Evolutionary conservation across 371 early-diverging fungal genomes (phyloP).

Genomic region (Basidiobolus meristosporus): DNA sequence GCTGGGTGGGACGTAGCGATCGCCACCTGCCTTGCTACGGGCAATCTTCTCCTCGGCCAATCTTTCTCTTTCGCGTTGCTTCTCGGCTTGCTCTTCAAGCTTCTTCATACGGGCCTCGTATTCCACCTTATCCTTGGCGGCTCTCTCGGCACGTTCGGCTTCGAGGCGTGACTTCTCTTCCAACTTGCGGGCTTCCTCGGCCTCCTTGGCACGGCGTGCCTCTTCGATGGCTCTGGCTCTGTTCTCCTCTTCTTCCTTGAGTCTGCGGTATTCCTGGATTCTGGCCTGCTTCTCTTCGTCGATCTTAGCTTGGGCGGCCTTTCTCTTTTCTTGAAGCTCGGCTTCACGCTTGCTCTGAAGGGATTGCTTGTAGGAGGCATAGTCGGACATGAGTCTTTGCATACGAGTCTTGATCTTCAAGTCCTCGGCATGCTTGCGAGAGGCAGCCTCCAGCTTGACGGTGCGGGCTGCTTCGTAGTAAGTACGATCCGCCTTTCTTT

Average conservation of each 20-base stretch:
- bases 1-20: neutral
- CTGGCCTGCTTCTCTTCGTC: slow-evolving; percentile 53
- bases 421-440: slow-evolving; percentile 45
- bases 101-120: slow-evolving; percentile 8
- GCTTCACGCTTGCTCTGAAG: slow-evolving; percentile 29
- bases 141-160: slow-evolving; percentile 6
- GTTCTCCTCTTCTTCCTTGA: slow-evolving; percentile 24
- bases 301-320: slow-evolving; percentile 27
- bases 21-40: neutral
- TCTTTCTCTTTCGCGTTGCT: slow-evolving; percentile 3
- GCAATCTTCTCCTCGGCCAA: slow-evolving; percentile 3
- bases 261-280: slow-evolving; percentile 25
- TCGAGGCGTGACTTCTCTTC: slow-evolving; percentile 10
- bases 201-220: slow-evolving; percentile 16
- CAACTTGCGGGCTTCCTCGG: slow-evolving; percentile 12
- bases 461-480: slow-evolving; percentile 56
- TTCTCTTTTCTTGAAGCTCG: slow-evolving; percentile 24
- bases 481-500: slow-evolving; percentile 65
- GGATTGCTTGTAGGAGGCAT: slow-evolving; percentile 30
- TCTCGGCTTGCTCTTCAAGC: slow-evolving; percentile 5
- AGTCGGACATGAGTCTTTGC: slow-evolving; percentile 60
- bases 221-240: slow-evolving; percentile 16
- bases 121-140: slow-evolving; percentile 9
- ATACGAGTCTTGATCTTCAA: slow-evolving; percentile 59
- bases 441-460: slow-evolving; percentile 39